Evolutionary conservation across 306 rosid species (phyloP).

Genomic region (Cucumis melo): DNA sequence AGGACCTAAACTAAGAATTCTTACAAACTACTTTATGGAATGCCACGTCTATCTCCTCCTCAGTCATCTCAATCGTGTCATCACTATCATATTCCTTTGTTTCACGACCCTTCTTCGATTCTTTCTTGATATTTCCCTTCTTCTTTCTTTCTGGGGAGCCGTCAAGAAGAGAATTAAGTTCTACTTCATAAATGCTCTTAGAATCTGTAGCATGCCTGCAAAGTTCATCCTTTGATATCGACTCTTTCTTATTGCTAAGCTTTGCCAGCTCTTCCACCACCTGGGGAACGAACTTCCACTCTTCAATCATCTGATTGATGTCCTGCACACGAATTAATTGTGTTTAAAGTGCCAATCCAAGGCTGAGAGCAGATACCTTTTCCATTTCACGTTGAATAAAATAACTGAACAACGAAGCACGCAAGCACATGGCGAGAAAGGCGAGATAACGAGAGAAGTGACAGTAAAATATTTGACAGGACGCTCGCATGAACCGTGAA

Average conservation of each 20-base stretch:
- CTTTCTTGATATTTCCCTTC: constrained; percentile 7
- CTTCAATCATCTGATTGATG: constrained; percentile 39
- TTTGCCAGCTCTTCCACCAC: constrained; percentile 71
- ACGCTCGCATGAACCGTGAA: neutral
- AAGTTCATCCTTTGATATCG: constrained; percentile 55
- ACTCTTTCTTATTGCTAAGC: constrained; percentile 22
- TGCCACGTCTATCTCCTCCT: constrained; percentile 70
- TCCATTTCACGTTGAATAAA: neutral
- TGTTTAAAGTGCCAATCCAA: neutral
- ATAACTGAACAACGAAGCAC: neutral
- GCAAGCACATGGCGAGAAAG: neutral
- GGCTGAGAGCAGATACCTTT: neutral
- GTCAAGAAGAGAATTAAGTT: constrained; percentile 29
- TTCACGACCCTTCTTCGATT: neutral
- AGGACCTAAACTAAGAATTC: constrained; percentile 7
- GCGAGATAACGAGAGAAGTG: neutral
- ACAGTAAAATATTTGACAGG: neutral
- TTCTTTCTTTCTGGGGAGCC: constrained; percentile 13
- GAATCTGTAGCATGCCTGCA: constrained; percentile 42
- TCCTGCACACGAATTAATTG: constrained; percentile 26
- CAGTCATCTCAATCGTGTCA: constrained; percentile 83
- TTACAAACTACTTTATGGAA: constrained; percentile 36
- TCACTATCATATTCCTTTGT: constrained; percentile 54
- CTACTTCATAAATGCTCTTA: constrained; percentile 52
- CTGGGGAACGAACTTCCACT: constrained; percentile 65